Evolutionary conservation across 2,329 filamentous ascomycete species (phyloP).

Genomic region (Penicillium thymicola): DNA sequence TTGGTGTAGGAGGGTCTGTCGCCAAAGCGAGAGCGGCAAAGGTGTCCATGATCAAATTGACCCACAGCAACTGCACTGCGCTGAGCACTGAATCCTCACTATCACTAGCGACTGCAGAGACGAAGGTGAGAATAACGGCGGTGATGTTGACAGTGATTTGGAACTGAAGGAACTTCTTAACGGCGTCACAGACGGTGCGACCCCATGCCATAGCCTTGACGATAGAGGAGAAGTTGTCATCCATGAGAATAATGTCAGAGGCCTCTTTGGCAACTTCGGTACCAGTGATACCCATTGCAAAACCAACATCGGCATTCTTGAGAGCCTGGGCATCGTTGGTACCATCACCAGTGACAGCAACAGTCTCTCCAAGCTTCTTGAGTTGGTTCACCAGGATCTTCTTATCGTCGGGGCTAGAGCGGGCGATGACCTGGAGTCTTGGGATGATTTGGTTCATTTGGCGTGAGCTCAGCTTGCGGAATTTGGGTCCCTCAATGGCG

Average conservation of each 20-base stretch:
- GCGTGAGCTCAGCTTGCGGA: conserved; percentile 66
- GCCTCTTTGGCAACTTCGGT: conserved; percentile 84
- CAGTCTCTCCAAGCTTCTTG: conserved; percentile 70
- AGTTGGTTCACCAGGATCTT: conserved; percentile 68
- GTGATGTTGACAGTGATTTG: conserved; percentile 62
- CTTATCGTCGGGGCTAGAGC: conserved; percentile 75
- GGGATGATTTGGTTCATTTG: conserved; percentile 68
- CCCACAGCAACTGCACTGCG: conserved; percentile 66
- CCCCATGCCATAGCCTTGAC: conserved; percentile 82
- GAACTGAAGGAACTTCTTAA: conserved; percentile 66
- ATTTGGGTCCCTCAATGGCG: conserved; percentile 75
- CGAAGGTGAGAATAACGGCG: conserved; percentile 62
- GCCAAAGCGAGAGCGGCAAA: conserved; percentile 64
- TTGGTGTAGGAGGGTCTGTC: conserved; percentile 59
- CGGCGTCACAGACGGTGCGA: conserved; percentile 70
- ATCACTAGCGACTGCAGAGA: conserved; percentile 58
- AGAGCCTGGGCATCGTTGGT: conserved; percentile 81
- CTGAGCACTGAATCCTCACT: conserved; percentile 60
- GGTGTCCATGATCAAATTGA: conserved; percentile 69
- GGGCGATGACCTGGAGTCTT: conserved; percentile 65
- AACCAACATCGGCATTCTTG: conserved; percentile 77
- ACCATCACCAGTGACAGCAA: conserved; percentile 78
- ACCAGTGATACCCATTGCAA: conserved; percentile 81
- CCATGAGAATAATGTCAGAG: conserved; percentile 81
- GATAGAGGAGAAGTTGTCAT: conserved; percentile 84